These are phyloP conservation scores for Lachnellula suecica DNA, from an alignment of 2,329 filamentous ascomycete species.

Conservation along the genomic window DNA sequence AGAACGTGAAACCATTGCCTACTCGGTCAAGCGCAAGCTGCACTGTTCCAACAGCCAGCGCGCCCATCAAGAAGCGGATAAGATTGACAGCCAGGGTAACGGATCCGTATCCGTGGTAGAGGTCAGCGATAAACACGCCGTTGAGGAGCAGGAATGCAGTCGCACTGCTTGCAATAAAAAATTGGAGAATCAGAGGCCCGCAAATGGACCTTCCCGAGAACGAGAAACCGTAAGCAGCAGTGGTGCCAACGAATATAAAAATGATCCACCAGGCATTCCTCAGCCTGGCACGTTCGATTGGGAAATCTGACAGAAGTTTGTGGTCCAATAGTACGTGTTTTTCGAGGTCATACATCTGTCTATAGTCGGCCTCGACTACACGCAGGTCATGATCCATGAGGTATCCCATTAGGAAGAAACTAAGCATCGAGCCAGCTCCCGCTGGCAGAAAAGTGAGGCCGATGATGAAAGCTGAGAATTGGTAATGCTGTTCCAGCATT, in stretches of 20 bases:
- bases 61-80: slow-evolving; percentile 29
- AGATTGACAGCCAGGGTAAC: slow-evolving; percentile 33
- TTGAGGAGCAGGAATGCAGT: slow-evolving; percentile 25
- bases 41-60: slow-evolving; percentile 22
- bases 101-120: slow-evolving; percentile 14
- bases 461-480: slow-evolving; percentile 5
- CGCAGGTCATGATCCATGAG: slow-evolving; percentile 67
- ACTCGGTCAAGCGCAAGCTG: slow-evolving; percentile 17
- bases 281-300: slow-evolving; percentile 14
- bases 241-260: slow-evolving; percentile 9
- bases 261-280: slow-evolving; percentile 12
- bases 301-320: slow-evolving; percentile 25
- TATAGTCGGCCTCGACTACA: slow-evolving; percentile 35
- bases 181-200: slow-evolving; percentile 17
- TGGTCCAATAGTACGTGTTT: neutral
- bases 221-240: slow-evolving; percentile 7
- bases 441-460: slow-evolving; percentile 34
- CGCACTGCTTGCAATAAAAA: slow-evolving; percentile 25
- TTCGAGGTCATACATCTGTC: slow-evolving; percentile 44
- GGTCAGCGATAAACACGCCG: slow-evolving; percentile 15
- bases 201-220: neutral
- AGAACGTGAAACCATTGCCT: slow-evolving; percentile 12
- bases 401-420: slow-evolving; percentile 46
- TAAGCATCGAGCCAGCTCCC: slow-evolving; percentile 44
- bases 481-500: slow-evolving; percentile 33